Conservation (phyloP, 345 rosid species). For the Citropsis articulata region DNA sequence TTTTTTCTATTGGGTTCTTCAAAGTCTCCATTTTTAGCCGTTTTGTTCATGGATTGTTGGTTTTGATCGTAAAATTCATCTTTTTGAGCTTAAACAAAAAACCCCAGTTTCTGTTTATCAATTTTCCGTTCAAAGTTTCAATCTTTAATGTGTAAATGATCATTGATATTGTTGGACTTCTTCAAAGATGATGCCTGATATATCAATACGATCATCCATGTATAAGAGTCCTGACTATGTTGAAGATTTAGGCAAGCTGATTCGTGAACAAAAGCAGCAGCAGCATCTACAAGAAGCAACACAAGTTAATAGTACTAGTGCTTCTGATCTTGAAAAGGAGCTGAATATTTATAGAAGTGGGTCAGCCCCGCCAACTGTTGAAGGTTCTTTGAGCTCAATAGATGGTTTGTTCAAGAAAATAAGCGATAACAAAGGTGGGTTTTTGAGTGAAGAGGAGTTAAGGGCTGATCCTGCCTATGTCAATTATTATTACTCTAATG, state of each 20-base stretch:
- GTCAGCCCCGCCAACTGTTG: constrained; percentile 94
- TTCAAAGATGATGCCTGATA: constrained; percentile 54
- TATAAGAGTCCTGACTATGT: constrained; percentile 34
- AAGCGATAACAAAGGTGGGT: constrained; percentile 33
- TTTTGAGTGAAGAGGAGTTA: constrained; percentile 63
- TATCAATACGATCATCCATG: constrained; percentile 48
- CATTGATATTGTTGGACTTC: constrained; percentile 18
- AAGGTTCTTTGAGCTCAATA: constrained; percentile 68
- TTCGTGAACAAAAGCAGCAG: constrained; percentile 42
- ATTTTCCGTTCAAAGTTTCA: constrained; percentile 11
- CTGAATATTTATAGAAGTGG: constrained; percentile 75
- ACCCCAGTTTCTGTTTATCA: neutral
- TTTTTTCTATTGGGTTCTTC: neutral
- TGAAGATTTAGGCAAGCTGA: constrained; percentile 50
- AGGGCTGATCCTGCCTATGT: constrained; percentile 79
- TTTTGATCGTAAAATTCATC: neutral
- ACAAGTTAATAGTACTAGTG: constrained; percentile 19
- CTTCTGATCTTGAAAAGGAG: constrained; percentile 64
- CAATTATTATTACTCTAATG: constrained; percentile 70
- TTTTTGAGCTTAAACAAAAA: neutral
- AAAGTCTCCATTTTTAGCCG: neutral
- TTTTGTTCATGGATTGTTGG: neutral
- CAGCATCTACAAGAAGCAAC: constrained; percentile 5
- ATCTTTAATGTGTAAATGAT: constrained; percentile 24
- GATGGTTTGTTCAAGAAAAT: constrained; percentile 57